These are phyloP conservation scores for Ambrosia hybrid DNA, from an alignment of 140 eudicot species.

Conservation along the genomic window DNA sequence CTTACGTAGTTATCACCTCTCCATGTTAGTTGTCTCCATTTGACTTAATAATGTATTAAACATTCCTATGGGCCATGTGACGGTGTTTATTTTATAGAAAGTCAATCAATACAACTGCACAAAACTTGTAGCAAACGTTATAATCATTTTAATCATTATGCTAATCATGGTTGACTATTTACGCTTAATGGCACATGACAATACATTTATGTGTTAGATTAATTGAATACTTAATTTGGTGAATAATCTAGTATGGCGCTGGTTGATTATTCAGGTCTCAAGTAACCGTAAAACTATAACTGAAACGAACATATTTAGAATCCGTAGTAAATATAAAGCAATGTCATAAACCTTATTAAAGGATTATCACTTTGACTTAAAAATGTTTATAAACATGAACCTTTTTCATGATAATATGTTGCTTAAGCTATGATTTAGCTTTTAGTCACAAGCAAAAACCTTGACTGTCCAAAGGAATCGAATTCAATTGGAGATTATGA, in stretches of 20 bases:
- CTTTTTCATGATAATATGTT: too few relatives aligned
- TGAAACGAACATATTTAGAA: too few relatives aligned
- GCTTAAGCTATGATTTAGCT: too few relatives aligned
- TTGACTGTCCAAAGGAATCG: too few relatives aligned
- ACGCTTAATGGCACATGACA: background rate
- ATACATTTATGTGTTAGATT: background rate
- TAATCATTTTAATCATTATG: constrained; percentile 25
- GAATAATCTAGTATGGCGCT: background rate
- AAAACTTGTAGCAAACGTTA: constrained; percentile 15
- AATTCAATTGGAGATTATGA: too few relatives aligned
- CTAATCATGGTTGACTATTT: constrained; percentile 15
- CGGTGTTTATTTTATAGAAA: constrained; percentile 4
- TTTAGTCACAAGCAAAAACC: too few relatives aligned
- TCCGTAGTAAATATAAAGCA: too few relatives aligned
- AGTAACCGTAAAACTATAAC: too few relatives aligned
- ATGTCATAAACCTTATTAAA: too few relatives aligned
- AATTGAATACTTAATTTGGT: background rate
- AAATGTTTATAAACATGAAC: too few relatives aligned
- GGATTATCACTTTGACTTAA: too few relatives aligned
- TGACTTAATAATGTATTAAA: background rate
- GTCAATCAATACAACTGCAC: constrained; percentile 12
- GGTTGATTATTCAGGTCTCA: background rate
- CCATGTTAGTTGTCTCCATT: background rate
- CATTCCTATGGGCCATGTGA: constrained; percentile 27
- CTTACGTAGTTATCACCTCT: background rate